phyloP scores from a whole-genome alignment of 78 protist genomes.

The Speleostelium caveatum region DNA sequence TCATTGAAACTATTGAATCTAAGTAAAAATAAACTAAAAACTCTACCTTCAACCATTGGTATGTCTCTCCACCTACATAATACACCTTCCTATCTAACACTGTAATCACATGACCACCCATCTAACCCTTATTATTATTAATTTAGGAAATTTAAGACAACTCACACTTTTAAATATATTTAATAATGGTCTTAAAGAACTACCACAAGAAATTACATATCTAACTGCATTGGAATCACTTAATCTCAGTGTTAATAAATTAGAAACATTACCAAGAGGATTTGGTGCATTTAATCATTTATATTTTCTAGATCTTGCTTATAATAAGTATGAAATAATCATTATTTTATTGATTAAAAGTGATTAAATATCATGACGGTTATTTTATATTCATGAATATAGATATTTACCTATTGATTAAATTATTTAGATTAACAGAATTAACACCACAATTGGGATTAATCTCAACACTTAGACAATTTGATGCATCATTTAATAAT shows the following conservation, averaged over 20 bases:
- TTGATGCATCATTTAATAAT: conserved; percentile 66
- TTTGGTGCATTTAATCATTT: conserved; percentile 80
- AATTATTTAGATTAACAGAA: conserved; percentile 44
- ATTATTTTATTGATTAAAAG: neutral
- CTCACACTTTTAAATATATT: conserved; percentile 54
- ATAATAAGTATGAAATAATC: conserved; percentile 31
- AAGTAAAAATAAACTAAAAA: conserved; percentile 41
- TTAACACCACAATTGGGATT: conserved; percentile 77
- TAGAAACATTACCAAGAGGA: conserved; percentile 76
- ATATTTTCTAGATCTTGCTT: conserved; percentile 62
- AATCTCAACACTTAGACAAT: conserved; percentile 65
- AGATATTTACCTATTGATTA: neutral
- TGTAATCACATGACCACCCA: too few species aligned
- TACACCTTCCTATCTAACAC: too few species aligned
- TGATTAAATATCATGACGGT: neutral
- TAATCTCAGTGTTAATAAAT: conserved; percentile 65
- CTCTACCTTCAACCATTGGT: conserved; percentile 62
- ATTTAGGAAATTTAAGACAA: conserved; percentile 24
- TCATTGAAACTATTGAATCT: conserved; percentile 45
- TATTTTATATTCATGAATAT: neutral
- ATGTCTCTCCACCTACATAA: too few species aligned
- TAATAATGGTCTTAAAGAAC: conserved; percentile 51
- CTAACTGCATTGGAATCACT: conserved; percentile 42
- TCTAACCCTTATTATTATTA: too few species aligned
- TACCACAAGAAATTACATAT: conserved; percentile 74